A percentile compares a stretch with the other conserved stretches of the same genome.
Evolutionary conservation across 148 eudicot genomes (phyloP).

Genomic region (Rhododendron ferrugineum): DNA sequence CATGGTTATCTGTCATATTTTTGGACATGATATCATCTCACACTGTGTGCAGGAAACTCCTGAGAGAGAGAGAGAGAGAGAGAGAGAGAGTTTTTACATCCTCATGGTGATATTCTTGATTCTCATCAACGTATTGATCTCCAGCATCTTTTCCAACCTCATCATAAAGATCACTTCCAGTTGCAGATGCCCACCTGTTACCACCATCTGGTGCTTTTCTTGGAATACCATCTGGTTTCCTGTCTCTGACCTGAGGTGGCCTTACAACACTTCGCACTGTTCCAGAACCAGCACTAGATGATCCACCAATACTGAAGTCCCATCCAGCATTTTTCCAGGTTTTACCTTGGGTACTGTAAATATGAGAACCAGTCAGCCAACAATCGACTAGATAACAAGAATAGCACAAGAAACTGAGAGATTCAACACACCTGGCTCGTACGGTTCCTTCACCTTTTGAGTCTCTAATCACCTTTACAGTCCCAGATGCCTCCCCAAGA

Average conservation of each 20-base stretch:
- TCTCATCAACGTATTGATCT: slow-evolving; percentile 39
- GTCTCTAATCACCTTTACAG: slow-evolving; percentile 67
- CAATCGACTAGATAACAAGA: slow-evolving; percentile 9
- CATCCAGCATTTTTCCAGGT: slow-evolving; percentile 11
- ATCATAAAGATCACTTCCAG: slow-evolving; percentile 53
- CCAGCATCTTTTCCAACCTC: slow-evolving; percentile 55
- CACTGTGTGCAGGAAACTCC: background rate
- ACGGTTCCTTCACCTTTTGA: slow-evolving; percentile 55
- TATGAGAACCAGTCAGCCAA: slow-evolving; percentile 25
- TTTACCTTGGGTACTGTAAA: slow-evolving; percentile 24
- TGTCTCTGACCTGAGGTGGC: slow-evolving; percentile 82
- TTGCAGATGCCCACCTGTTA: slow-evolving; percentile 45
- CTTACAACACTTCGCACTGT: slow-evolving; percentile 55
- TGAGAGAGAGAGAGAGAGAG: background rate
- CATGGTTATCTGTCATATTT: background rate
- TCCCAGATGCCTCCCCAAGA: slow-evolving; percentile 65
- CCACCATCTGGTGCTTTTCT: slow-evolving; percentile 45
- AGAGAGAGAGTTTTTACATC: slow-evolving; percentile 33
- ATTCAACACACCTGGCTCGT: slow-evolving; percentile 56
- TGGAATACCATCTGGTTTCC: slow-evolving; percentile 49
- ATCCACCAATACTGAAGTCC: slow-evolving; percentile 11
- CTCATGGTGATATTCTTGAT: slow-evolving; percentile 34
- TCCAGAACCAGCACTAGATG: slow-evolving; percentile 7
- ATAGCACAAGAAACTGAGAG: background rate
- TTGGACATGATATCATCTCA: background rate